Percentiles rank a stretch among this genome's conserved stretches.
phyloP scores from a whole-genome alignment of 2,329 filamentous ascomycete species.

The Exserohilum turcica region DNA sequence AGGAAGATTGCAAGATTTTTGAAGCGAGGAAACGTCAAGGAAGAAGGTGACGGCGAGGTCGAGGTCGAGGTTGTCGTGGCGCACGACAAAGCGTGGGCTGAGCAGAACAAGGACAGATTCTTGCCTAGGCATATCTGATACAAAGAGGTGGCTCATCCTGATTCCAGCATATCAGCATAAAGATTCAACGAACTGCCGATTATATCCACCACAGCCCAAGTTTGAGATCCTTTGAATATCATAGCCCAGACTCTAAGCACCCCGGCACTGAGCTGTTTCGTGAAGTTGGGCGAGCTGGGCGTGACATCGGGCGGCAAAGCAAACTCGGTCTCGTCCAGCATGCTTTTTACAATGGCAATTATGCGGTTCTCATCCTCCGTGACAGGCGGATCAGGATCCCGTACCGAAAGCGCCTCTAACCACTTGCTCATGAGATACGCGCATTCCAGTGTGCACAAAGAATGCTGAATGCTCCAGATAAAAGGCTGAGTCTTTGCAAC shows the following conservation, averaged over 20 bases:
- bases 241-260: slow-evolving; percentile 51
- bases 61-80: slow-evolving; percentile 56
- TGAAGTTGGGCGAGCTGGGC: slow-evolving; percentile 40
- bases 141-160: slow-evolving; percentile 35
- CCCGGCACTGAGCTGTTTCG: slow-evolving; percentile 47
- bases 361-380: slow-evolving; percentile 49
- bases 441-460: slow-evolving; percentile 48
- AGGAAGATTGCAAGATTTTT: slow-evolving; percentile 48
- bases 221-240: slow-evolving; percentile 50
- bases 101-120: slow-evolving; percentile 43
- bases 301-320: slow-evolving; percentile 35
- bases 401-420: slow-evolving; percentile 45
- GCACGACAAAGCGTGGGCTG: slow-evolving; percentile 57
- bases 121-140: slow-evolving; percentile 27
- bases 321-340: slow-evolving; percentile 51
- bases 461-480: slow-evolving; percentile 50
- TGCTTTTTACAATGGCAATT: slow-evolving; percentile 44
- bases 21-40: slow-evolving; percentile 23
- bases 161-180: slow-evolving; percentile 49
- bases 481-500: slow-evolving; percentile 49
- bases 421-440: slow-evolving; percentile 50
- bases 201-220: slow-evolving; percentile 52
- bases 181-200: slow-evolving; percentile 50
- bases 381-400: slow-evolving; percentile 40
- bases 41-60: slow-evolving; percentile 32